Evolutionary conservation across 1,139 yeast species (phyloP).

Genomic region (Yamadazyma mexicana): DNA sequence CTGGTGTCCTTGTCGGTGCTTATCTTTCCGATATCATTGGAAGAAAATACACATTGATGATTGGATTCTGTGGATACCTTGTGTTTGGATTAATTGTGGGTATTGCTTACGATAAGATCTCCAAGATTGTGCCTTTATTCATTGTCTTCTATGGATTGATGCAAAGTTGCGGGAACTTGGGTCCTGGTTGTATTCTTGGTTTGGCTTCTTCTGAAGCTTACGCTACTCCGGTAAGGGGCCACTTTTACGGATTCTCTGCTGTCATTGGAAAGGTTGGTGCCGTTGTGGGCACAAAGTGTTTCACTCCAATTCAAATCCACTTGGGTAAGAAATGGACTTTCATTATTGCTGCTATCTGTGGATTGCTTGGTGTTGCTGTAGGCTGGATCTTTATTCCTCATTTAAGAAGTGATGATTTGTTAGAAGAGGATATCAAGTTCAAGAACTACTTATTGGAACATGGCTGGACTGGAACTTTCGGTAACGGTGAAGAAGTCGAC

Average conservation of each 20-base stretch:
- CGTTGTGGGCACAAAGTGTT: conserved; percentile 46
- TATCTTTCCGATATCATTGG: conserved; percentile 42
- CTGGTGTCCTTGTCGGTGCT: conserved; percentile 50
- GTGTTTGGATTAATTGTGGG: conserved; percentile 51
- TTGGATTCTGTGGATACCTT: conserved; percentile 49
- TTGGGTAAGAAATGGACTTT: conserved; percentile 38
- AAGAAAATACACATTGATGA: conserved; percentile 45
- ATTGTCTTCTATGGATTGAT: conserved; percentile 49
- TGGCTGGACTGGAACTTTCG: conserved; percentile 68
- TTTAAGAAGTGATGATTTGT: conserved; percentile 62
- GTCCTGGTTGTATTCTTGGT: conserved; percentile 79
- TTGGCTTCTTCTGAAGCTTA: conserved; percentile 65
- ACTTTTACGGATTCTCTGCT: conserved; percentile 51
- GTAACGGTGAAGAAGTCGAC: conserved; percentile 34
- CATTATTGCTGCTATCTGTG: conserved; percentile 70
- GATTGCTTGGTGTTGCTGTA: conserved; percentile 62
- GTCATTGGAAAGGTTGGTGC: conserved; percentile 54
- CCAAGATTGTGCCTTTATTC: conserved; percentile 41
- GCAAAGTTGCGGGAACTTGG: conserved; percentile 61
- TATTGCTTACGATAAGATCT: conserved; percentile 40
- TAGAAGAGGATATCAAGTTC: conserved; percentile 64
- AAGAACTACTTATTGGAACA: conserved; percentile 59
- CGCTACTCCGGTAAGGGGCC: conserved; percentile 77
- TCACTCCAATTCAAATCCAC: conserved; percentile 41
- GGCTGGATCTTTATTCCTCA: conserved; percentile 68